Percentiles rank a stretch among this genome's conserved stretches.
These are phyloP conservation scores for Venturiaceae sp. DNA, from an alignment of 2,329 filamentous ascomycete species.

Conservation along the genomic window DNA sequence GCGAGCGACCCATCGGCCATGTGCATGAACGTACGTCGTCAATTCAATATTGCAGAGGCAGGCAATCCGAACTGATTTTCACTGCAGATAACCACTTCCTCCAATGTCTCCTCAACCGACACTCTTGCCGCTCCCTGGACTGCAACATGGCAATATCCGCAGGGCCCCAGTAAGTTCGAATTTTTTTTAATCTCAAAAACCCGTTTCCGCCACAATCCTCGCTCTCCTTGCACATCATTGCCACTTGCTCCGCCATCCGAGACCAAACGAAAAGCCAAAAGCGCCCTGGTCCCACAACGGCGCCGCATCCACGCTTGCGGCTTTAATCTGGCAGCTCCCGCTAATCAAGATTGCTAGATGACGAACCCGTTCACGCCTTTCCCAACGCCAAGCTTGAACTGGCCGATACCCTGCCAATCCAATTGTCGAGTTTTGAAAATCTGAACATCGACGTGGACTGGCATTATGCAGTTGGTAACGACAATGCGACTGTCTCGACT, in stretches of 20 bases:
- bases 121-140: conserved; percentile 37
- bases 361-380: conserved; percentile 43
- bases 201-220: too few relatives aligned
- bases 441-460: conserved; percentile 39
- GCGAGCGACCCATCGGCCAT: conserved; percentile 21
- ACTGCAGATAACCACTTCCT: conserved; percentile 19
- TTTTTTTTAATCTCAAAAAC: not conserved
- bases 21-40: conserved; percentile 43
- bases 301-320: not conserved
- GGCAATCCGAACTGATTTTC: not conserved
- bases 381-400: conserved; percentile 42
- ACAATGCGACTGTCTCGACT: conserved; percentile 25
- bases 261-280: not conserved
- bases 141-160: conserved; percentile 44
- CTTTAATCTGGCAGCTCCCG: not conserved
- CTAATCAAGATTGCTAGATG: not conserved
- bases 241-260: too few relatives aligned
- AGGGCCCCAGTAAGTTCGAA: conserved; percentile 20
- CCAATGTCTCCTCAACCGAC: conserved; percentile 42
- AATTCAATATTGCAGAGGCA: not conserved
- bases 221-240: too few relatives aligned
- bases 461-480: conserved; percentile 40
- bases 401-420: conserved; percentile 31
- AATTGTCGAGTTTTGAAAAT: conserved; percentile 27
- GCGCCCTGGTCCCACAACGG: not conserved